Evolutionary conservation across 2,329 filamentous ascomycete genomes (phyloP), one percentile per base, ranked within the genome.

Genomic region (Xylariaceae sp.): DNA sequence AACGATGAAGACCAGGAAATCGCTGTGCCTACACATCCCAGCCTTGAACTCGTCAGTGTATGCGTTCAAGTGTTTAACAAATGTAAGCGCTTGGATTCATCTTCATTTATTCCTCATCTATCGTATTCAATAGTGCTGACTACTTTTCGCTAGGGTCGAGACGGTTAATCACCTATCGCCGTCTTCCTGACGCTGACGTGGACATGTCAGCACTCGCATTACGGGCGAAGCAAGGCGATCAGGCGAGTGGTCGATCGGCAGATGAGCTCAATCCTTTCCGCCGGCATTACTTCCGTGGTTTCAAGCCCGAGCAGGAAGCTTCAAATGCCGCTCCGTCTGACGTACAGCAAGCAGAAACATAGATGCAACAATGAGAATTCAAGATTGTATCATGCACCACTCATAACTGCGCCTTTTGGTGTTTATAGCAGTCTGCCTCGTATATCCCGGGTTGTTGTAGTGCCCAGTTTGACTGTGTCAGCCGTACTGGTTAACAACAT

Each of bases 21-120:
- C 18, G 79, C 84, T 0, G 82, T 93, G 11, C 93, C 93, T 0
- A 81, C 80, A 17, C 91, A 97, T 71, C 88, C 89, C 0, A 84
- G 83, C 59, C 76, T 99, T 11, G 82, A 88, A 67, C 76, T 93
- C 23, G 81, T 92, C 17, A 86, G 82, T 49, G 83, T 92, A 35
- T 96, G 92, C 70, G 85, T 89, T 5, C 94, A 99, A 72, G 80
- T 83, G 0, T 99, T 99, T 72, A 93, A 91, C 71, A 94, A 89
- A 75, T 99, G 90, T 90, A 74, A 73, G 78, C 68, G 58, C 56
- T 3, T n/a, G 23, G 35, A 51, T 10, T 15, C 23, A 35, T 35
- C 5, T 9, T 47, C 4, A 2, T 53, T 17, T 15, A 47, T n/a
- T 35, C 18, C 10, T 51, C 11, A 6, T 11, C n/a, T n/a, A 53